Base-by-base conservation (phyloP, 805 yeast species). In the Blastobotrys attinorum region DNA sequence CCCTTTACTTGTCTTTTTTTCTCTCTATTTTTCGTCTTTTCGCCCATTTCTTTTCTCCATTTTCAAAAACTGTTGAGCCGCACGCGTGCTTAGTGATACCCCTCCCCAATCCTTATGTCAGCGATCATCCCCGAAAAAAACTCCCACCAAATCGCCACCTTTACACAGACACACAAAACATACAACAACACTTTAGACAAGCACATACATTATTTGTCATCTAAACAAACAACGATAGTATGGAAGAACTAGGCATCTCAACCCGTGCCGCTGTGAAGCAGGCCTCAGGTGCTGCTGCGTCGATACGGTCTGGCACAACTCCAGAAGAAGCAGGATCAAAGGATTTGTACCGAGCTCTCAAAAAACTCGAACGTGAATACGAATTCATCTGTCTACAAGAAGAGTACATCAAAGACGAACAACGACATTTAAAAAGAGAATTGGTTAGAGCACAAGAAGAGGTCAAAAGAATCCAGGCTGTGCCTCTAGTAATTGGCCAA, bases 401-500 rank as follows among this genome's bases (percentile, higher is more conserved):
- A 63, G 97, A 89, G 47, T 94, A 90, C 64, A 88, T 92, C 61
- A 92, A 94, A 60, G 98, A 92, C 63, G 99, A 92, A 64, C 97
- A 89, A 61, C 92, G 96, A 60, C 96, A 90, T 66, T 73, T 92
- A 63, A 89, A 87, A 59, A 76, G 97, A 52, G 99, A 92, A 69
- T 74, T 92, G 45, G 80, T 89, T 39, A 80, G 97, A 57, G 98
- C 98, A 2, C 97, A 94, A 64, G 98, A 92, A 64, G 99, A 92
- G 67, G 98, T 92, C 37, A 90, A 92, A 65, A 78, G 96, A 58
- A 94, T 92, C 62, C 96, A 92, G 60, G 85, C 96, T 2, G 98
- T 92, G 40, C 98, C 98, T 13, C 73, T 94, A 52, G 99, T 92
- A 13, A 92, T 92, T 64, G 99, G 99, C 20, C 98, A 92, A 67